Conservation (phyloP, 2,329 filamentous ascomycete genomes). For the Penicillium nordicum region DNA sequence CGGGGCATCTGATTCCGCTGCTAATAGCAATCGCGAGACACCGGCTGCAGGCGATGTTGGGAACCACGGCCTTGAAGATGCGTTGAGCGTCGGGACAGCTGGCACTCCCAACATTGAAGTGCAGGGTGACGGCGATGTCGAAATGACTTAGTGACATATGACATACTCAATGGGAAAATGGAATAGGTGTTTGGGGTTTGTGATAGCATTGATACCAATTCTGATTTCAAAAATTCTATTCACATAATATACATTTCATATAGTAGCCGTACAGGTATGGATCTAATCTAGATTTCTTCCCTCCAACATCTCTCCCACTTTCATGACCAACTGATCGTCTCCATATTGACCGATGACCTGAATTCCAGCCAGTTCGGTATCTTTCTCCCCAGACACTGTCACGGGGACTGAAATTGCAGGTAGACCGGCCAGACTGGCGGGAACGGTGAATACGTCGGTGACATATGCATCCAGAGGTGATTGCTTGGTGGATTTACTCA, state of each 20-base stretch:
- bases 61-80: slow-evolving; percentile 23
- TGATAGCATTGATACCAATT: slow-evolving; percentile 17
- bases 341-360: slow-evolving; percentile 50
- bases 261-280: slow-evolving; percentile 11
- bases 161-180: not conserved
- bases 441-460: slow-evolving; percentile 95
- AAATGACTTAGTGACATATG: slow-evolving; percentile 23
- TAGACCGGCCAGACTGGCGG: slow-evolving; percentile 85
- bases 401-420: slow-evolving; percentile 83
- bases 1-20: slow-evolving; percentile 19
- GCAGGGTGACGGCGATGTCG: slow-evolving; percentile 28
- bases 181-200: slow-evolving; percentile 8
- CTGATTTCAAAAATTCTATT: not conserved
- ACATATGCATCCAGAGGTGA: slow-evolving; percentile 71
- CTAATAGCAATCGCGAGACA: slow-evolving; percentile 22
- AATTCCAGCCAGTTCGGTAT: slow-evolving; percentile 36
- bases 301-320: slow-evolving; percentile 38
- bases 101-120: slow-evolving; percentile 22
- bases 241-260: slow-evolving; percentile 10
- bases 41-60: slow-evolving; percentile 16
- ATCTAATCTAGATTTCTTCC: slow-evolving; percentile 14
- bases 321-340: slow-evolving; percentile 43
- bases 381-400: slow-evolving; percentile 29
- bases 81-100: slow-evolving; percentile 21
- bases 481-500: slow-evolving; percentile 17